phyloP scores from a whole-genome alignment of 2,329 filamentous ascomycete species.

The Aspergillus sp. region DNA sequence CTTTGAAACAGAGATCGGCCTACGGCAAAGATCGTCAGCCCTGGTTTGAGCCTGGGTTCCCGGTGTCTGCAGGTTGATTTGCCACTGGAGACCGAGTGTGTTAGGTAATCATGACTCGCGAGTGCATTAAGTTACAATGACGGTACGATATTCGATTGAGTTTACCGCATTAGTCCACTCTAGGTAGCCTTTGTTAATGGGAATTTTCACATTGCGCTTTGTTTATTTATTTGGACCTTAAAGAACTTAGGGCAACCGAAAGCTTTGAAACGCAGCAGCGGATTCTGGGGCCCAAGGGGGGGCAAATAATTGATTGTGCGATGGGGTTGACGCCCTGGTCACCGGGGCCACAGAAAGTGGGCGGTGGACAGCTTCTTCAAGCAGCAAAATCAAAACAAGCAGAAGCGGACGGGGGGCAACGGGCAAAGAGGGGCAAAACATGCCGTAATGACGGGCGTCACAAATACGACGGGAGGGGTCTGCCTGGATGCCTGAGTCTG shows the following conservation, averaged over 20 bases:
- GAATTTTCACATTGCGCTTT: background rate
- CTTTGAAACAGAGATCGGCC: background rate
- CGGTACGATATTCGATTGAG: background rate
- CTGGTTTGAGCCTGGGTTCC: background rate
- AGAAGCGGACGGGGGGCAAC: conserved; percentile 10
- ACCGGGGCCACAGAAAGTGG: conserved; percentile 30
- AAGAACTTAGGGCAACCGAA: background rate
- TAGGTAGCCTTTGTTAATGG: background rate
- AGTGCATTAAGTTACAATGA: too few relatives aligned
- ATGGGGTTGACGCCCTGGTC: conserved; percentile 27
- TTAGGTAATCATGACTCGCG: too few relatives aligned
- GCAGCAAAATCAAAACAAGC: conserved; percentile 40
- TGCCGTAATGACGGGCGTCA: background rate
- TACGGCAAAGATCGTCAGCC: background rate
- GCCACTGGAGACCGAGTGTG: background rate
- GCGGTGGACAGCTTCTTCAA: conserved; percentile 24
- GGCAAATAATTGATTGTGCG: conserved; percentile 18
- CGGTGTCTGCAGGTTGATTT: background rate
- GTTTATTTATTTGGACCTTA: background rate
- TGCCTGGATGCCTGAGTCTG: too few relatives aligned
- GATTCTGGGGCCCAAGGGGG: background rate
- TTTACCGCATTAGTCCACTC: too few relatives aligned
- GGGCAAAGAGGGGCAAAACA: background rate
- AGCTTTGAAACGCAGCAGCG: too few relatives aligned
- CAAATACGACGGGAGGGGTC: too few relatives aligned